Base-by-base conservation (phyloP, 345 rosid species). In the Acer yangbiense region DNA sequence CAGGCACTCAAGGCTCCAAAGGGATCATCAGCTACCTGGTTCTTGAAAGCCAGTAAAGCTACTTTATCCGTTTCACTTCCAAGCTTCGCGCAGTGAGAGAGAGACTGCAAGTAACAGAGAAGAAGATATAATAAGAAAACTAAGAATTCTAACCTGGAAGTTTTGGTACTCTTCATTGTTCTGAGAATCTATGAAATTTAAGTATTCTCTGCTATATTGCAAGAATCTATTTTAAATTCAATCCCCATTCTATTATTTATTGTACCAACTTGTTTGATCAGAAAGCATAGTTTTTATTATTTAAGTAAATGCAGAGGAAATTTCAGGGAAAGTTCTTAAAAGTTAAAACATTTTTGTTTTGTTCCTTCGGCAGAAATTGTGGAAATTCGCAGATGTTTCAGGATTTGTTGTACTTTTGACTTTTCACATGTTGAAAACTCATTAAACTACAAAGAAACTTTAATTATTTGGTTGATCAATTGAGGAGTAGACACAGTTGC, bases 11-110 rank as follows among this genome's bases (percentile, higher is more conserved):
- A 66, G 13, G 67, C 43, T 61, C 79, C 81, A 52, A 57, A 70
- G 0, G 65, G 83, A 39, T 78, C 73, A 0, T 17, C 18, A 14
- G 12, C 14, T 20, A 74, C 55, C 65, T 60, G 64, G 23, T 23
- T 71, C 43, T 80, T 80, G 77, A 80, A 75, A 1, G 72, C 69
- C 20, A 61, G 52, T 60, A 83, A 72, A 52, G 86, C 83, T 3
- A 44, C 71, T 50, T 43, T 57, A 39, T 83, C 77, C 2, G 86
- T 77, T 61, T 74, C 83, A 55, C 76, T 68, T 12, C 86, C 78
- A 43, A 68, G 9, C n/a, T 27, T n/a, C 8, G 46, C 67, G 7
- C 61, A 68, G 18, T 16, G 21, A 20, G 73, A 78, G 62, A 46
- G 44, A 57, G 60, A 52, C 60, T 12, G 32, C 35, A 14, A 64